phyloP scores from a whole-genome alignment of 2,329 filamentous ascomycete genomes.

The Nigrospora oryzae region DNA sequence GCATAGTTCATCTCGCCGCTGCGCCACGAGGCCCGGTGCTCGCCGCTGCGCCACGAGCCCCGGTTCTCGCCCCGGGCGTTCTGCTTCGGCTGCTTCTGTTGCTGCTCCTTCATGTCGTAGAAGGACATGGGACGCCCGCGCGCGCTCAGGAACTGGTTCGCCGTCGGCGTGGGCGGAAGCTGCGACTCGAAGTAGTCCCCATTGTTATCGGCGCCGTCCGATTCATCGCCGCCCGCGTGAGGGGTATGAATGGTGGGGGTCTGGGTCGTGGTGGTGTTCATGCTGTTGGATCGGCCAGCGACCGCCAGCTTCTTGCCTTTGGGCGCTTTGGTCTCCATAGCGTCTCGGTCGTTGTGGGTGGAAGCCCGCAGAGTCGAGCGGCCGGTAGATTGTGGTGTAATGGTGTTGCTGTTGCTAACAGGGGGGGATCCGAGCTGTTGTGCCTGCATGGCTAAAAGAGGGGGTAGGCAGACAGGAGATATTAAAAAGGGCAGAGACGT shows the following conservation, averaged over 20 bases:
- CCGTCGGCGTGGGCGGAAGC: slow-evolving; percentile 1
- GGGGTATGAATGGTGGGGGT: not conserved
- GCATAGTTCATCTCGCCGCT: slow-evolving; percentile 9
- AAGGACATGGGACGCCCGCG: slow-evolving; percentile 8
- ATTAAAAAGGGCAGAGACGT: not conserved
- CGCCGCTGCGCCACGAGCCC: slow-evolving; percentile 5
- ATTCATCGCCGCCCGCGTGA: not conserved
- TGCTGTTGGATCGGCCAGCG: slow-evolving; percentile 1
- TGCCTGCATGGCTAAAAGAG: not conserved
- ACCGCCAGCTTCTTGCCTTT: not conserved
- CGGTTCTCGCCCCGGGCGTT: not conserved
- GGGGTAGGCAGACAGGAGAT: not conserved
- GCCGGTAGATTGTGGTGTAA: not conserved
- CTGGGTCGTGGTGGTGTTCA: not conserved
- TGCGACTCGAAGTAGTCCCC: slow-evolving; percentile 2
- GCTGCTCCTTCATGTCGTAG: slow-evolving; percentile 9
- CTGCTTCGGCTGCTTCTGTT: not conserved
- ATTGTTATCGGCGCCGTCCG: not conserved
- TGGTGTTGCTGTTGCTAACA: not conserved
- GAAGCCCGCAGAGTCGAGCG: not conserved
- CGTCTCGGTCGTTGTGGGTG: not conserved
- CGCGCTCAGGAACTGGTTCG: slow-evolving; percentile 4
- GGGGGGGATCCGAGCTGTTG: not conserved
- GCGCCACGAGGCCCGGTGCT: slow-evolving; percentile 4
- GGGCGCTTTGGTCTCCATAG: not conserved